Base-by-base conservation (phyloP, 805 yeast species). In the Torulaspora maleeae region DNA sequence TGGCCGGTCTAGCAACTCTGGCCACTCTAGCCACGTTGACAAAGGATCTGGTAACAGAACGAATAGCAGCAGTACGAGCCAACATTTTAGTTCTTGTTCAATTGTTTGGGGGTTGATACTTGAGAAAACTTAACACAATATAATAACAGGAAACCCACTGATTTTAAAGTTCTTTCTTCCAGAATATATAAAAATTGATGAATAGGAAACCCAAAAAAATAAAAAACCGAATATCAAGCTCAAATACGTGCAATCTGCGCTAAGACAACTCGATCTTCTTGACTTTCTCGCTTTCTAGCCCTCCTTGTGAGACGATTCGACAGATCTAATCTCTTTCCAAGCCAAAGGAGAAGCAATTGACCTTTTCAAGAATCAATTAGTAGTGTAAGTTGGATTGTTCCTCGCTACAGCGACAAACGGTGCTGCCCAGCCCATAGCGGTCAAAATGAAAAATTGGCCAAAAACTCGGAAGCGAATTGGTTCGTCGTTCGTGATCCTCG, bases 41-140 rank as follows among this genome's bases (percentile, higher is more conserved):
- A 34, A 52, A 74, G 60, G 77, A 76, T 76, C 87, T 84, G 69
- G 86, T 78, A 70, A 88, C 88, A 69, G 86, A 79, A 77, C 90
- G 86, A 71, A 83, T 76, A 74, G 81, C 79, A 74, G 80, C 78
- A 72, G 89, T 80, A 79, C 93, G 88, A 69, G 90, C 82, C 77
- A 85, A 83, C 93, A 85, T 84, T 68, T 59, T 73, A 33, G 29
- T 27, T 38, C 17, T 16, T 20, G 9, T 42, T 13, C 8, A 37
- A 15, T 27, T 27, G 17, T n/a, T 5, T 28, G 43, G 13, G 30
- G 30, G 30, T 27, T 28, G 17, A 15, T 24, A 37, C 10, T 27
- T 13, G 16, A 13, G 24, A 27, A 28, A 17, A n/a, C 33, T 27
- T 27, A 37, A 37, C 33, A 22, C 25, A 22, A 22, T 22, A 30